Conservation (phyloP, 768 basidiomycete species). For the Mycena rosella region DNA sequence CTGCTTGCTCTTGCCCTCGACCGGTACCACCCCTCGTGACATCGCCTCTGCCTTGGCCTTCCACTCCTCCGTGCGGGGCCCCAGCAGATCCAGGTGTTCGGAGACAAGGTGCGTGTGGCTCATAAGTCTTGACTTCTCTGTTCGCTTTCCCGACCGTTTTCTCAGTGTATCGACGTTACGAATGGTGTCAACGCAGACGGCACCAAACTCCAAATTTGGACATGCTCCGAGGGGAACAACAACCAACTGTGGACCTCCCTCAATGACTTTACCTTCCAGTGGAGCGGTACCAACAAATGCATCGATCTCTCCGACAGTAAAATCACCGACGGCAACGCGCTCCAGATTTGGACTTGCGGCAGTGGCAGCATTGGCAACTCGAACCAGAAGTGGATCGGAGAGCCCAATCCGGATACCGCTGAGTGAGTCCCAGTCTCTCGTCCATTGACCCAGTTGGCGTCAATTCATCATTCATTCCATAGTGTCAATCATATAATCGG, state of each 20-base stretch:
- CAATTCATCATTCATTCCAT: not conserved
- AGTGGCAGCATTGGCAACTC: not conserved
- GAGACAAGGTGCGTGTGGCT: constrained; percentile 16
- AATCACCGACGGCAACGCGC: constrained; percentile 19
- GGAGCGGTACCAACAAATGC: constrained; percentile 21
- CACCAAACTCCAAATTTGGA: constrained; percentile 41
- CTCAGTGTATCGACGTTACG: constrained; percentile 40
- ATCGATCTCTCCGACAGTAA: constrained; percentile 18
- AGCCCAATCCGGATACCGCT: not conserved
- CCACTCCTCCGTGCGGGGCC: too few relatives aligned
- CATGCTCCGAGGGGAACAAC: constrained; percentile 29
- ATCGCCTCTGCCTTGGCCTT: too few relatives aligned
- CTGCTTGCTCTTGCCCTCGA: too few relatives aligned
- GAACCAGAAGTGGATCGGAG: constrained; percentile 9
- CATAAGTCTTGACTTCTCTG: not conserved
- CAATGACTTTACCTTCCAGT: constrained; percentile 13
- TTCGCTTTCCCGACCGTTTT: not conserved
- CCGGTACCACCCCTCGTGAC: too few relatives aligned
- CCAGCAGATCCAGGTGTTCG: constrained; percentile 19
- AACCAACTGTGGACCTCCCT: constrained; percentile 36
- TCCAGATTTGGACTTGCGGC: constrained; percentile 15
- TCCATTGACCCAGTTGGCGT: too few relatives aligned
- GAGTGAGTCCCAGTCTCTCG: not conserved
- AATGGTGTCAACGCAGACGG: constrained; percentile 40
- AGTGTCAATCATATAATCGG: not conserved